A percentile compares a stretch with the other conserved stretches of the same genome.
phyloP scores from a whole-genome alignment of 1,284 basidiomycete genomes.

The Heterobasidion parviporum region DNA sequence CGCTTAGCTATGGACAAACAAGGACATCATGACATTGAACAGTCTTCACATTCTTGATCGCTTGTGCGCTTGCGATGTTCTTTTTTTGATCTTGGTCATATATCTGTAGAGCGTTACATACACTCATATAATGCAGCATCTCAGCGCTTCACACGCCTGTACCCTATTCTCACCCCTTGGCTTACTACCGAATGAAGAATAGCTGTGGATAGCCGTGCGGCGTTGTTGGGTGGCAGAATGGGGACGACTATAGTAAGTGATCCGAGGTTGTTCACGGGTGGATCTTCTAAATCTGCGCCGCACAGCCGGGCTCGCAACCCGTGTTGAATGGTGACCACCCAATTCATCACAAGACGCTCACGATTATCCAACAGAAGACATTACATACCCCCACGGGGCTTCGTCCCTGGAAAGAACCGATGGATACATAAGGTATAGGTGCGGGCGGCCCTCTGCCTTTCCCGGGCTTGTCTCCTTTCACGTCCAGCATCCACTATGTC shows the following conservation, averaged over 20 bases:
- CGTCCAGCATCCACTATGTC: not conserved
- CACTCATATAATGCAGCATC: too few relatives aligned
- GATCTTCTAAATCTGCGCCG: not conserved
- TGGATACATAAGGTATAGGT: not conserved
- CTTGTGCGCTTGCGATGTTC: too few relatives aligned
- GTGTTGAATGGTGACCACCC: not conserved
- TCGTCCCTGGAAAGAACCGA: not conserved
- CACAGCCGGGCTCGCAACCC: not conserved
- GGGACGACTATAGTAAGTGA: too few relatives aligned
- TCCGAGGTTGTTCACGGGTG: too few relatives aligned
- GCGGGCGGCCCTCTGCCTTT: not conserved
- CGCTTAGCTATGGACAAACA: conserved; percentile 30
- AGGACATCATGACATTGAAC: conserved; percentile 8
- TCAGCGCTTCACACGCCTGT: too few relatives aligned
- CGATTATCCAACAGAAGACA: not conserved
- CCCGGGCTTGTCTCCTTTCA: not conserved
- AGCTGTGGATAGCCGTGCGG: too few relatives aligned
- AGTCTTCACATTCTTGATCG: not conserved
- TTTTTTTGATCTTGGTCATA: too few relatives aligned
- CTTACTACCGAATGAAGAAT: too few relatives aligned
- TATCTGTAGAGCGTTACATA: too few relatives aligned
- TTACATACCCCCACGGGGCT: not conserved
- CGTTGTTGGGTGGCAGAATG: too few relatives aligned
- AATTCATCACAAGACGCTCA: not conserved
- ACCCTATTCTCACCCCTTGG: too few relatives aligned